A percentile compares a stretch with the other conserved stretches of the same genome.
phyloP scores from a whole-genome alignment of 441 rosid species.

The Aleurites moluccanus region DNA sequence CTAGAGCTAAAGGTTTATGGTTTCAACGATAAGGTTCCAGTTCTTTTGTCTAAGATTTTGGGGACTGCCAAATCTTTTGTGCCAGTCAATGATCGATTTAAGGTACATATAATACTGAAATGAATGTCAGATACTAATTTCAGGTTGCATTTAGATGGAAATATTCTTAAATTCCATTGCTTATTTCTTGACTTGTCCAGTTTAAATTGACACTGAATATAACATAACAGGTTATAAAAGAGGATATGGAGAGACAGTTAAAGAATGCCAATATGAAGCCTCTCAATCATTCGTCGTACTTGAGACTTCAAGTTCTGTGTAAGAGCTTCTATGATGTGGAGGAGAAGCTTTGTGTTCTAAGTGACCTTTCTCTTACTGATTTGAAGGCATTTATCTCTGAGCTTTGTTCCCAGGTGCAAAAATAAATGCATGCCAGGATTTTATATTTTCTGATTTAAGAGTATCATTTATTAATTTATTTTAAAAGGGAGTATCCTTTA shows the following conservation, averaged over 20 bases:
- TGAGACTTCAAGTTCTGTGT: slow-evolving; percentile 83
- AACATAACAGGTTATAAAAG: slow-evolving; percentile 76
- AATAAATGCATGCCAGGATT: slow-evolving; percentile 17
- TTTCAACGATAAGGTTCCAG: slow-evolving; percentile 81
- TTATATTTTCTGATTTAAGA: background rate
- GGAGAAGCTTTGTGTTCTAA: slow-evolving; percentile 68
- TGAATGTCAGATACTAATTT: background rate
- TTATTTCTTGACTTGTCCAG: slow-evolving; percentile 10
- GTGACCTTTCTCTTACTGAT: slow-evolving; percentile 67
- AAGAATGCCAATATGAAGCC: slow-evolving; percentile 93
- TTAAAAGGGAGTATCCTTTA: background rate
- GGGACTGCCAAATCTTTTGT: slow-evolving; percentile 62
- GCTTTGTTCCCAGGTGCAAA: slow-evolving; percentile 80
- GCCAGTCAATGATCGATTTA: slow-evolving; percentile 75
- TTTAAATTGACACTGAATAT: slow-evolving; percentile 20
- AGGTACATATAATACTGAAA: slow-evolving; percentile 40
- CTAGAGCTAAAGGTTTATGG: slow-evolving; percentile 92
- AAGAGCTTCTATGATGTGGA: slow-evolving; percentile 81
- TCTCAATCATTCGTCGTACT: slow-evolving; percentile 78
- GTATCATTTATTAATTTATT: slow-evolving; percentile 5
- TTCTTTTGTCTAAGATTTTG: slow-evolving; percentile 73
- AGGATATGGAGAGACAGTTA: slow-evolving; percentile 72
- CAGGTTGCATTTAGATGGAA: slow-evolving; percentile 14
- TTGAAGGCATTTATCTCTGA: slow-evolving; percentile 74
- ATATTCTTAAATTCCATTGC: background rate